A percentile compares a stretch with the other conserved stretches of the same genome.
Evolutionary conservation across 1,284 basidiomycete species (phyloP).

Genomic region (Veloboletus limbatus): DNA sequence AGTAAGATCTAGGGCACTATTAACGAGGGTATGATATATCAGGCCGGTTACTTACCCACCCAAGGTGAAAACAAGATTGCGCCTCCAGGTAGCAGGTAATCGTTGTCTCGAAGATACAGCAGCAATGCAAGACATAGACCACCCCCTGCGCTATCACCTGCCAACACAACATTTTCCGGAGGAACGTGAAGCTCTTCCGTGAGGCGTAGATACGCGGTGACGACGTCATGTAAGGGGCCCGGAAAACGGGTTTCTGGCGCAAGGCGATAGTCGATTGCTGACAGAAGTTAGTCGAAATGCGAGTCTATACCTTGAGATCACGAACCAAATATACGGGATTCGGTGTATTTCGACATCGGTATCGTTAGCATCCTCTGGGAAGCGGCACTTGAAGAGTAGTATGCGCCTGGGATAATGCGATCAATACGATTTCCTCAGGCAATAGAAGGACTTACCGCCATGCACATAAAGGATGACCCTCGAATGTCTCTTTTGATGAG

Average conservation of each 20-base stretch:
- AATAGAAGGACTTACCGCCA: constrained; percentile 59
- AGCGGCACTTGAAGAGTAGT: constrained; percentile 93
- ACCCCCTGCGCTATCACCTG: constrained; percentile 93
- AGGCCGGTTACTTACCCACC: constrained; percentile 65
- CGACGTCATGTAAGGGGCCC: constrained; percentile 89
- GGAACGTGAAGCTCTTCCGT: constrained; percentile 89
- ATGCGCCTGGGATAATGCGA: constrained; percentile 62
- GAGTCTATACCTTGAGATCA: constrained; percentile 10
- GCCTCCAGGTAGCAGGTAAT: constrained; percentile 77
- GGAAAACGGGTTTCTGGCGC: constrained; percentile 95
- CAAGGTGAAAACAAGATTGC: constrained; percentile 90
- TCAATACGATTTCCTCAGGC: constrained; percentile 4
- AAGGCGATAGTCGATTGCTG: constrained; percentile 94
- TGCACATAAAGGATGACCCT: constrained; percentile 92
- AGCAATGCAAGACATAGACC: constrained; percentile 83
- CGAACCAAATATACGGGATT: constrained; percentile 92
- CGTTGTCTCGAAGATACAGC: constrained; percentile 89
- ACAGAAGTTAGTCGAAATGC: constrained; percentile 8
- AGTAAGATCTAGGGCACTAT: constrained; percentile 65
- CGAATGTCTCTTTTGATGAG: constrained; percentile 51
- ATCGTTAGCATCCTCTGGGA: constrained; percentile 92
- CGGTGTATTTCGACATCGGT: constrained; percentile 85
- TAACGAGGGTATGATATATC: not conserved
- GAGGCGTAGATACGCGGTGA: constrained; percentile 84
- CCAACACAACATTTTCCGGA: constrained; percentile 83